Evolutionary conservation across 768 basidiomycete species (phyloP).

Genomic region (Inosperma sp.): DNA sequence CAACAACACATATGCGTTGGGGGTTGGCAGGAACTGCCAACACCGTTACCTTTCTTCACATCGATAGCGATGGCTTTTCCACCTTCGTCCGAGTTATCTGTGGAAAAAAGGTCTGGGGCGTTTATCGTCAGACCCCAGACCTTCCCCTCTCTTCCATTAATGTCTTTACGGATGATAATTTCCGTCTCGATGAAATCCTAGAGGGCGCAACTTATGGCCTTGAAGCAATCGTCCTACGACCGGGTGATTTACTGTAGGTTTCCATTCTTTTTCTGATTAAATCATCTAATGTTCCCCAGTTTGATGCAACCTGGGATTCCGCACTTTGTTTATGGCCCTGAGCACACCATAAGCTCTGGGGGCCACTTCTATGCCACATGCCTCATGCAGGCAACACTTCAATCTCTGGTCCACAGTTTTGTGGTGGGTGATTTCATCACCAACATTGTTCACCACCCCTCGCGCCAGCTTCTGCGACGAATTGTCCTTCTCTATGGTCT

Average conservation of each 20-base stretch:
- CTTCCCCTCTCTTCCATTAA: not conserved
- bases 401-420: constrained; percentile 17
- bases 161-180: not conserved
- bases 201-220: not conserved
- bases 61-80: no score
- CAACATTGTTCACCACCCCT: constrained; percentile 13
- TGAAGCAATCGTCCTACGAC: not conserved
- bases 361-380: constrained; percentile 19
- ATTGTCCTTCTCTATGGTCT: constrained; percentile 10
- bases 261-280: not conserved
- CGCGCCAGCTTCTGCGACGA: constrained; percentile 8
- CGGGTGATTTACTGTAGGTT: not conserved
- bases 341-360: constrained; percentile 19
- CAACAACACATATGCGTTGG: no score
- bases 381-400: constrained; percentile 14
- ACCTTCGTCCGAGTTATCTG: not conserved
- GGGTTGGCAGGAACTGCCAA: no score
- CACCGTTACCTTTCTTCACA: no score
- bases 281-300: constrained; percentile 2
- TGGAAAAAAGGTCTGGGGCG: not conserved
- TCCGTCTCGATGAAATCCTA: not conserved
- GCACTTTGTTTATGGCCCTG: no score
- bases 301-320: constrained; percentile 19
- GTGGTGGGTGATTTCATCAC: constrained; percentile 8
- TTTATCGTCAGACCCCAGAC: no score